Conservation (phyloP, 1,284 basidiomycete species). For the Rhizopogon parksii region DNA sequence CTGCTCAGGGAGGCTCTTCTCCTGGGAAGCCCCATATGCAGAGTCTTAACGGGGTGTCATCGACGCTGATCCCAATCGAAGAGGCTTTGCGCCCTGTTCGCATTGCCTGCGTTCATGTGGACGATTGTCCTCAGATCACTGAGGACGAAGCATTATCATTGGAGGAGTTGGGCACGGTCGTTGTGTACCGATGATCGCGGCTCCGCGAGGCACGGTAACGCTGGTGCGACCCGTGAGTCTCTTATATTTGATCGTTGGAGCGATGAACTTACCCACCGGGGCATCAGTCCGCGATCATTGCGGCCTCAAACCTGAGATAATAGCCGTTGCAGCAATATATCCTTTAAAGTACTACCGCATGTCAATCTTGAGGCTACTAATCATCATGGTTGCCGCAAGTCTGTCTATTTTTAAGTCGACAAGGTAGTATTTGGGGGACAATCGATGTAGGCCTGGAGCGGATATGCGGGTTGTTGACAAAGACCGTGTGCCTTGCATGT, state of each 20-base stretch:
- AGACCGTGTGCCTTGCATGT: neutral
- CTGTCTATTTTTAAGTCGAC: neutral
- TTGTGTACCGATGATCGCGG: constrained; percentile 21
- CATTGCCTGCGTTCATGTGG: constrained; percentile 36
- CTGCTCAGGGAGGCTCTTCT: constrained; percentile 8
- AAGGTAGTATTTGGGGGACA: no score
- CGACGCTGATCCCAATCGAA: constrained; percentile 29
- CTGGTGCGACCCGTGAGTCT: neutral
- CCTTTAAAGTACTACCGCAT: constrained; percentile 2
- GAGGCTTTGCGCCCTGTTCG: constrained; percentile 30
- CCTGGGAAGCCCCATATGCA: constrained; percentile 9
- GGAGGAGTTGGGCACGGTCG: constrained; percentile 28
- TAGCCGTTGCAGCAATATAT: neutral
- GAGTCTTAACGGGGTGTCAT: constrained; percentile 15
- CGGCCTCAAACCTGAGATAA: neutral
- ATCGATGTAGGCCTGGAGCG: neutral
- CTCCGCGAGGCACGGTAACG: neutral
- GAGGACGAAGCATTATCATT: constrained; percentile 32
- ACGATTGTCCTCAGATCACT: constrained; percentile 30
- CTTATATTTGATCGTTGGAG: neutral
- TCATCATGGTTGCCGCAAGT: constrained; percentile 1
- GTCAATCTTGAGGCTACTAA: neutral
- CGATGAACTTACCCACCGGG: neutral
- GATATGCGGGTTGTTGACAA: neutral
- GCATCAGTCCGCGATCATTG: neutral